phyloP scores from a whole-genome alignment of 2,329 filamentous ascomycete species.

The Ascochyta clinopodiicola region DNA sequence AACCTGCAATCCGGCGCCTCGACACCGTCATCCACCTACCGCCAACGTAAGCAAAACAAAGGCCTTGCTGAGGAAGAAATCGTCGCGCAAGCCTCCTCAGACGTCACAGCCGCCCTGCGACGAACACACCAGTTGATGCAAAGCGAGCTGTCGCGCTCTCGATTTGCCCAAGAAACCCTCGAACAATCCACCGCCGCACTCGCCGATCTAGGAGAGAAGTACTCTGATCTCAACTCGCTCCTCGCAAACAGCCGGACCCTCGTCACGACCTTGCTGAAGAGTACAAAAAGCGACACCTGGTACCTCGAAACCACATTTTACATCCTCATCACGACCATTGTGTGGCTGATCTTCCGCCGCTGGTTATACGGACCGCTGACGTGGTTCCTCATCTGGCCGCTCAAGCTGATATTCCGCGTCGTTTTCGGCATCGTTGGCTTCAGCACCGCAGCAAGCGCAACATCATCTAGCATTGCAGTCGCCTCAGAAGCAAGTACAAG shows the following conservation, averaged over 20 bases:
- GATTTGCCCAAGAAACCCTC: slow-evolving; percentile 89
- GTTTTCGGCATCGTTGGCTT: slow-evolving; percentile 64
- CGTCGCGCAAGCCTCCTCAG: slow-evolving; percentile 74
- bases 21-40: slow-evolving; percentile 44
- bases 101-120: slow-evolving; percentile 83
- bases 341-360: slow-evolving; percentile 85
- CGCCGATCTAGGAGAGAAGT: slow-evolving; percentile 79
- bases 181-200: slow-evolving; percentile 83
- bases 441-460: slow-evolving; percentile 43
- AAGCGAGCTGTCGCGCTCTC: slow-evolving; percentile 81
- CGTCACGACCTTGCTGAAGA: slow-evolving; percentile 78
- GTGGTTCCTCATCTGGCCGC: slow-evolving; percentile 85
- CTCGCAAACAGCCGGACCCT: slow-evolving; percentile 76
- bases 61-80: slow-evolving; percentile 74
- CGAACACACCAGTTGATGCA: slow-evolving; percentile 88
- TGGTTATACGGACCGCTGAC: slow-evolving; percentile 87
- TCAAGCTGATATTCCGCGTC: slow-evolving; percentile 70
- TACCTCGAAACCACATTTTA: slow-evolving; percentile 92
- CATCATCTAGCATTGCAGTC: slow-evolving; percentile 24
- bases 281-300: slow-evolving; percentile 97
- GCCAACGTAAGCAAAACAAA: slow-evolving; percentile 50
- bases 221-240: slow-evolving; percentile 78
- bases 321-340: slow-evolving; percentile 76
- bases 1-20: slow-evolving; percentile 60
- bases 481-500: slow-evolving; percentile 35